phyloP scores from a whole-genome alignment of 2,329 filamentous ascomycete genomes.

The Aspergillus eucalypticola region DNA sequence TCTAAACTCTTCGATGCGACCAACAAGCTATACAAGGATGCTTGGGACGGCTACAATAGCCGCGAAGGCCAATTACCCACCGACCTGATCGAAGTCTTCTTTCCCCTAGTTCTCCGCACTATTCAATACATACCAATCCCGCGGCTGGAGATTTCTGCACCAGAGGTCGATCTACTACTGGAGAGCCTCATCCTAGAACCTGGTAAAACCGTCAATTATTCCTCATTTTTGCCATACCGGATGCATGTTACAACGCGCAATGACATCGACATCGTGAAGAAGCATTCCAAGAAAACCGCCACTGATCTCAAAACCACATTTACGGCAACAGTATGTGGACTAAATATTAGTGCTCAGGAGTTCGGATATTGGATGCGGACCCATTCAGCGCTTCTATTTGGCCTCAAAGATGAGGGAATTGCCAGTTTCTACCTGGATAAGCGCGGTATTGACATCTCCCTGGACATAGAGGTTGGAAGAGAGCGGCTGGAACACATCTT shows the following conservation, averaged over 20 bases:
- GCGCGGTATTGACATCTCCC: conserved; percentile 78
- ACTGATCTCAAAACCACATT: conserved; percentile 70
- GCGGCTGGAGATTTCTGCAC: conserved; percentile 81
- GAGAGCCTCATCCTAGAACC: conserved; percentile 92
- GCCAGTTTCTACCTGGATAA: conserved; percentile 84
- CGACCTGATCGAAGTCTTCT: conserved; percentile 76
- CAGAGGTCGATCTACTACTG: conserved; percentile 78
- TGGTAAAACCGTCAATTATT: conserved; percentile 77
- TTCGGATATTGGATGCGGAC: conserved; percentile 86
- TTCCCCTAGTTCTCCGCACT: conserved; percentile 72
- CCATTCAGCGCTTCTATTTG: conserved; percentile 69
- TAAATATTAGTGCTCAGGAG: conserved; percentile 82
- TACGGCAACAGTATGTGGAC: conserved; percentile 75
- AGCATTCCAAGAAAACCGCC: conserved; percentile 65
- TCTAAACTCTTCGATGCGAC: conserved; percentile 67
- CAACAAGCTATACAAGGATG: conserved; percentile 65
- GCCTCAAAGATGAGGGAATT: conserved; percentile 78
- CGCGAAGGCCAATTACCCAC: conserved; percentile 71
- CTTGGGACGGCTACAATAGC: conserved; percentile 65
- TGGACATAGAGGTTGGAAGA: conserved; percentile 80
- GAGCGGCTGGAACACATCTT: conserved; percentile 80
- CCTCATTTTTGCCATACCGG: conserved; percentile 85
- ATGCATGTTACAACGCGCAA: conserved; percentile 81
- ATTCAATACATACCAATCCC: conserved; percentile 90
- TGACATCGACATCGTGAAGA: conserved; percentile 81